Conservation (phyloP, 1,139 yeast genomes). For the Taphrina deformans region DNA sequence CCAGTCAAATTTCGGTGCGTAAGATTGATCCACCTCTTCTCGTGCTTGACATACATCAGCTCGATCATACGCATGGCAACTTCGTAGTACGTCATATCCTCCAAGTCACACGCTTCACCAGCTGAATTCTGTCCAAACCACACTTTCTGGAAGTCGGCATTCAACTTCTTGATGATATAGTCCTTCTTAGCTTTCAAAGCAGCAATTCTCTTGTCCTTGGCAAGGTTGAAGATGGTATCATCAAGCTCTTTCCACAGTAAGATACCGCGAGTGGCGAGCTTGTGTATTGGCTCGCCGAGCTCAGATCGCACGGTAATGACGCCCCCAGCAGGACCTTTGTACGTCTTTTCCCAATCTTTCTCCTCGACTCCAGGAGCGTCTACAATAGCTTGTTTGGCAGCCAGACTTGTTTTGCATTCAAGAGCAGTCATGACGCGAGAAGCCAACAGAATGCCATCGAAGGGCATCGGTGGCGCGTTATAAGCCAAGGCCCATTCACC, state of each 20-base stretch:
- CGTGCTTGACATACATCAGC: conserved; percentile 78
- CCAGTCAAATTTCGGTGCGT: conserved; percentile 86
- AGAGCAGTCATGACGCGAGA: conserved; percentile 96
- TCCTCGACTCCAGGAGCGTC: conserved; percentile 88
- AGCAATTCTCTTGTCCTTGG: conserved; percentile 82
- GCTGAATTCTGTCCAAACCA: conserved; percentile 83
- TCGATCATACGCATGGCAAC: conserved; percentile 85
- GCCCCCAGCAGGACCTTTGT: conserved; percentile 96
- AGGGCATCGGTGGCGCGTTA: conserved; percentile 97
- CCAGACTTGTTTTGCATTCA: conserved; percentile 92
- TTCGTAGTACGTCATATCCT: conserved; percentile 94
- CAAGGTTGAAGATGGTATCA: conserved; percentile 84
- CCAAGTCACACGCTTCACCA: conserved; percentile 64
- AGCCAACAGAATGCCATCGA: conserved; percentile 94
- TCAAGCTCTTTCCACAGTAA: conserved; percentile 95
- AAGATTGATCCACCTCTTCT: conserved; percentile 82
- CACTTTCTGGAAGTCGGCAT: conserved; percentile 94
- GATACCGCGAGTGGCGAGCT: conserved; percentile 97
- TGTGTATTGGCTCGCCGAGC: conserved; percentile 99
- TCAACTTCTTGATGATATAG: conserved; percentile 77
- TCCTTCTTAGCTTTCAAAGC: conserved; percentile 81
- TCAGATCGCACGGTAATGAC: conserved; percentile 92
- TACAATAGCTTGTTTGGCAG: conserved; percentile 89
- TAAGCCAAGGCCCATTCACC: conserved; percentile 89
- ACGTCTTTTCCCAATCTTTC: conserved; percentile 86